These are phyloP conservation scores for Phytophthora colocasiae DNA, from an alignment of 352 stramenopile species.

Conservation along the genomic window DNA sequence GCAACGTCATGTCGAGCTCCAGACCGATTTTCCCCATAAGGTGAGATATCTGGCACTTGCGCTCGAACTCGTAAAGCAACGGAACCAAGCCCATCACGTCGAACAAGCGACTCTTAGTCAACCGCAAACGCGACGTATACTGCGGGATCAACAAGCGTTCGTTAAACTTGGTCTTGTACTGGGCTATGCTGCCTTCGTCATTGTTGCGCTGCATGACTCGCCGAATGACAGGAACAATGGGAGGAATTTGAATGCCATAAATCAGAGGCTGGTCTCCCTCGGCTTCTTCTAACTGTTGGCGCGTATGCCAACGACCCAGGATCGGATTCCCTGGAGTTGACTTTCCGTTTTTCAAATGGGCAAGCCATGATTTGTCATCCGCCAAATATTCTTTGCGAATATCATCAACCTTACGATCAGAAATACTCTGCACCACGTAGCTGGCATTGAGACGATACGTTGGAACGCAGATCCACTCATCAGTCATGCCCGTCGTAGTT, in stretches of 20 bases:
- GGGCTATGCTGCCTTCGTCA: constrained; percentile 62
- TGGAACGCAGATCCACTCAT: constrained; percentile 81
- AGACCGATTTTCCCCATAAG: constrained; percentile 83
- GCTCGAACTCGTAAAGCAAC: constrained; percentile 88
- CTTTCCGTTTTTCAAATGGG: constrained; percentile 70
- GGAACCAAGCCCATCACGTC: constrained; percentile 85
- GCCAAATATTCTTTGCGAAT: constrained; percentile 56
- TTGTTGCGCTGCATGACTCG: constrained; percentile 84
- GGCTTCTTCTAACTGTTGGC: constrained; percentile 65
- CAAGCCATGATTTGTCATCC: constrained; percentile 55
- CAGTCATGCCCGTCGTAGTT: constrained; percentile 21
- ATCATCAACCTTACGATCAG: constrained; percentile 48
- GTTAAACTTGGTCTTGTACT: constrained; percentile 74
- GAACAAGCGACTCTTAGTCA: constrained; percentile 80
- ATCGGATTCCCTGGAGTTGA: constrained; percentile 76
- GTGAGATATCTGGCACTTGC: constrained; percentile 89
- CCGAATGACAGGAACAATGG: constrained; percentile 84
- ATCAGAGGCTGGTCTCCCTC: constrained; percentile 68
- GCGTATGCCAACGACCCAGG: constrained; percentile 78
- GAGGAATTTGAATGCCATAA: constrained; percentile 73
- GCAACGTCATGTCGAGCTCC: constrained; percentile 74
- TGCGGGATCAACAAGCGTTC: constrained; percentile 79
- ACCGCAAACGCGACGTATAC: constrained; percentile 65
- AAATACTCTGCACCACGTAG: constrained; percentile 66
- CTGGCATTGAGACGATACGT: constrained; percentile 73